Evolutionary conservation across 2,329 filamentous ascomycete species (phyloP).

Genomic region (Fusarium sp.): DNA sequence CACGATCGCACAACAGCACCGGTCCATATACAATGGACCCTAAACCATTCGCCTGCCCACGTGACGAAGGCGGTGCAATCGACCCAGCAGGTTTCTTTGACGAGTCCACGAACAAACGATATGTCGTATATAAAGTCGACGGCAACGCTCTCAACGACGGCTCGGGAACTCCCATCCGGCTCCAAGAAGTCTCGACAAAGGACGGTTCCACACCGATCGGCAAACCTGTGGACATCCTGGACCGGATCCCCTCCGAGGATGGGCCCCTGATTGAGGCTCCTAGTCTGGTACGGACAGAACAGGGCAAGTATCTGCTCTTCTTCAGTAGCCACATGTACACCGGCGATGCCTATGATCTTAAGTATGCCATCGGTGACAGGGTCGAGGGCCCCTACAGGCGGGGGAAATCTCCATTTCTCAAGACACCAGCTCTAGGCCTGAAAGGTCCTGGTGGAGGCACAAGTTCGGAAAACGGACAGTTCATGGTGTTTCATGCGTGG

Average conservation of each 20-base stretch:
- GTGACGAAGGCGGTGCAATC: conserved; percentile 67
- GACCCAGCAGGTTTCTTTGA: conserved; percentile 70
- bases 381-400: conserved; percentile 52
- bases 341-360: conserved; percentile 64
- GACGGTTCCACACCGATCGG: conserved; percentile 62
- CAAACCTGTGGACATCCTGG: conserved; percentile 56
- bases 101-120: conserved; percentile 59
- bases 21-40: conserved; percentile 63
- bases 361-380: conserved; percentile 61
- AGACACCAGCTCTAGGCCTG: conserved; percentile 50
- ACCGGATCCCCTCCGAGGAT: conserved; percentile 53
- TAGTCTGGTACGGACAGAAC: conserved; percentile 55
- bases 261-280: conserved; percentile 71
- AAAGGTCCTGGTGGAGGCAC: conserved; percentile 54
- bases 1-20: conserved; percentile 55
- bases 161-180: conserved; percentile 64
- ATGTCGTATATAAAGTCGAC: conserved; percentile 73
- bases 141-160: conserved; percentile 63
- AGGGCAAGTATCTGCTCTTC: conserved; percentile 67
- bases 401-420: conserved; percentile 45
- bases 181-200: conserved; percentile 61
- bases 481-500: conserved; percentile 51
- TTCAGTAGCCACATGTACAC: conserved; percentile 70
- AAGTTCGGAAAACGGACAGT: conserved; percentile 42
- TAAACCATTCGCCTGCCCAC: conserved; percentile 62